A percentile compares a stretch with the other conserved stretches of the same genome.
These are phyloP conservation scores for Neckera pumila DNA, from an alignment of 225 moss, liverwort and hornwort species.

Conservation along the genomic window DNA sequence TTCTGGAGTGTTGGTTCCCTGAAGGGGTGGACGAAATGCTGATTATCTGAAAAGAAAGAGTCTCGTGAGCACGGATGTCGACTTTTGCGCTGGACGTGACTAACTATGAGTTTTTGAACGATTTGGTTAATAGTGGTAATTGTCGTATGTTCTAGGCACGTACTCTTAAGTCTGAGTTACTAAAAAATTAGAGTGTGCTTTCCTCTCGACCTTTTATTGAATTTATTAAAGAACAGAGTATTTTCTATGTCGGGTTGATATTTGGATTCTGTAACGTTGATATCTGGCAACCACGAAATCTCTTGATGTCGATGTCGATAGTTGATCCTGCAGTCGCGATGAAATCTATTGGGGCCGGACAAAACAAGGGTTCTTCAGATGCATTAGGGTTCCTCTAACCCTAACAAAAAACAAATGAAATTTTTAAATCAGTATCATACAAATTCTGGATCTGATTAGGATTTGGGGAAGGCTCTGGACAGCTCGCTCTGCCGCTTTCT, in stretches of 20 bases:
- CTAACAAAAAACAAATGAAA: too few species aligned
- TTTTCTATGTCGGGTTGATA: neutral
- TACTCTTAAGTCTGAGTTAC: neutral
- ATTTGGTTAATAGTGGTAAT: neutral
- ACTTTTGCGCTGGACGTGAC: neutral
- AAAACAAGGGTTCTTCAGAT: too few species aligned
- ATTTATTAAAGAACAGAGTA: too few species aligned
- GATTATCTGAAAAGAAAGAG: neutral
- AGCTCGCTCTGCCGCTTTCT: too few species aligned
- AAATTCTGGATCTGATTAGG: too few species aligned
- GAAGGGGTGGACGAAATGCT: neutral
- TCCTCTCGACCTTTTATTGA: too few species aligned
- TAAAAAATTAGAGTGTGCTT: neutral
- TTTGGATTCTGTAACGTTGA: too few species aligned
- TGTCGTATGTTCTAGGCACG: neutral
- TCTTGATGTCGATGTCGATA: neutral
- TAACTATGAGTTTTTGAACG: neutral
- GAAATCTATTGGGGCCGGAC: too few species aligned
- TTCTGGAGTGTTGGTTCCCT: neutral
- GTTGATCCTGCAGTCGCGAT: too few species aligned
- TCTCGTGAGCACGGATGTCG: neutral
- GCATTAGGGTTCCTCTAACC: too few species aligned
- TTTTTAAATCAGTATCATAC: too few species aligned
- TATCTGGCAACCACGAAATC: neutral
- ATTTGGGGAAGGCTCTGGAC: too few species aligned